Base-by-base conservation (phyloP, 306 rosid genomes). In the Lathyrus sativus region DNA sequence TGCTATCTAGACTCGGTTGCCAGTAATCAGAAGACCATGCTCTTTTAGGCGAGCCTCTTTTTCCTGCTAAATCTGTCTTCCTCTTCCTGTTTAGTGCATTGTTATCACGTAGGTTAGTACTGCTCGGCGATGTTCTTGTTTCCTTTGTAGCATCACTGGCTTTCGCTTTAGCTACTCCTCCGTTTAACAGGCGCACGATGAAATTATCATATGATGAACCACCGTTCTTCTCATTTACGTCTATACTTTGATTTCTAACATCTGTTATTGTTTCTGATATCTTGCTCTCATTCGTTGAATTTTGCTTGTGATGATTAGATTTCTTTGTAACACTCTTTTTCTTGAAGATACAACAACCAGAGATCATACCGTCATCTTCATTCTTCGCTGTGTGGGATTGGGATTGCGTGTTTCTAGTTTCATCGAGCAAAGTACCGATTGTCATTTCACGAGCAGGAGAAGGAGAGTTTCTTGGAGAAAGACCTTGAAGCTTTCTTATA, bases 1-100 rank as follows among this genome's bases (percentile, higher is more conserved):
- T 80, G 79, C 89, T 86, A 31, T 81, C 81, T 58, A 81, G 74
- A 77, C 74, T 79, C 33, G 95, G 92, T 61, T 78, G 83, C 95
- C 88, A 86, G 35, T 76, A 11, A 59, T 78, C 74, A 65, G 69
- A 63, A 54, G 86, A 62, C 53, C 76, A 54, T 37, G 63, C 68
- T 62, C 77, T 79, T 64, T 70, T 76, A 44, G 83, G 74, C 64
- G 89, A 70, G 49, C 78, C 69, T 71, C 77, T 78, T 67, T 70
- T 74, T 57, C 67, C 82, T 3, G 60, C 62, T 12, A 65, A 66
- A 67, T 71, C 70, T 14, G 13, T 65, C 33, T 72, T 75, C 77
- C 70, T 78, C 71, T 65, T 81, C 71, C 65, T 75, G 11, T 70
- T 56, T 48, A 10, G 71, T 42, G 12, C 7, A 46, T 53, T 59